Evolutionary conservation across 2,329 filamentous ascomycete species (phyloP).

Genomic region (Fusarium albidum): DNA sequence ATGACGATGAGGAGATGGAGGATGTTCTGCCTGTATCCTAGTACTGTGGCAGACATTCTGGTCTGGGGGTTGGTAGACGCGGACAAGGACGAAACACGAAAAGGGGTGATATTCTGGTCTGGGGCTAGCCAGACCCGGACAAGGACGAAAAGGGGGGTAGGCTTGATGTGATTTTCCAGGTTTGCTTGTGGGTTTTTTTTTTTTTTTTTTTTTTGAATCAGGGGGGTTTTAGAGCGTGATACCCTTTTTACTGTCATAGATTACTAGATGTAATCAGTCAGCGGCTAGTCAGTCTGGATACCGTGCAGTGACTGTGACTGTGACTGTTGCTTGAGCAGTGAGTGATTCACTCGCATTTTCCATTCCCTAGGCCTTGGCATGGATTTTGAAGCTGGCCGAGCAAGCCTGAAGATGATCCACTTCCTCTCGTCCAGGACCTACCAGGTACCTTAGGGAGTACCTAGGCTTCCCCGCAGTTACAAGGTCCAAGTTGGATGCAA

Average conservation of each 20-base stretch:
- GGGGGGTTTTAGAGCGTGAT: conserved; percentile 41
- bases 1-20: conserved; percentile 80
- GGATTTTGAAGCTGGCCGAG: conserved; percentile 2
- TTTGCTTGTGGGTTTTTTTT: not conserved
- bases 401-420: conserved; percentile 29
- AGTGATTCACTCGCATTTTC: not conserved
- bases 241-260: conserved; percentile 32
- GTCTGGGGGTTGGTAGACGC: too few species aligned
- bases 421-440: conserved; percentile 12
- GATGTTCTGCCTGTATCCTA: conserved; percentile 64
- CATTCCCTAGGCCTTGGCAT: not conserved
- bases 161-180: too few species aligned
- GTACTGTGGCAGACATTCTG: not conserved
- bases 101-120: not conserved
- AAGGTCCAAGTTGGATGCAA: conserved; percentile 15
- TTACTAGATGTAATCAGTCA: conserved; percentile 29
- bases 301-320: conserved; percentile 1
- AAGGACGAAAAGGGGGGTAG: too few species aligned
- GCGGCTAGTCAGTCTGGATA: not conserved
- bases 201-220: conserved; percentile 21
- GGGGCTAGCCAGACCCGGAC: too few species aligned
- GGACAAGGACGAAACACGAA: too few species aligned
- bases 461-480: conserved; percentile 31
- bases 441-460: too few species aligned
- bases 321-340: not conserved